A percentile compares a stretch with the other conserved stretches of the same genome.
phyloP scores from a whole-genome alignment of 2,329 filamentous ascomycete genomes.

The Penicillium sp. region DNA sequence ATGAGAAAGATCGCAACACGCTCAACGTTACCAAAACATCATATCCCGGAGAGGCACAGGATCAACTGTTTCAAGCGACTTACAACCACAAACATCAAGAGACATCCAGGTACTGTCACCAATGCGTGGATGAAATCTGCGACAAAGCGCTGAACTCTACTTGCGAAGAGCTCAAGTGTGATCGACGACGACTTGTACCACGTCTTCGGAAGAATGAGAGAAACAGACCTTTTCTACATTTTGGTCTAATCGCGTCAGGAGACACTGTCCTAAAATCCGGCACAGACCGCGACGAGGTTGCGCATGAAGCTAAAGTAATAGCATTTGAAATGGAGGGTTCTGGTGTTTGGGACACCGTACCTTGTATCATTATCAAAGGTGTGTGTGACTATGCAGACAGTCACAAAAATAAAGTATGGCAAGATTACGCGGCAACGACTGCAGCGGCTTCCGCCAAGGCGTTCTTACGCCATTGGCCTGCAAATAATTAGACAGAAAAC shows the following conservation, averaged over 20 bases:
- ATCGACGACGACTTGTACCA: background rate
- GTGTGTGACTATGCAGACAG: slow-evolving; percentile 22
- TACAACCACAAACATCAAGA: background rate
- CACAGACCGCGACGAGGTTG: slow-evolving; percentile 6
- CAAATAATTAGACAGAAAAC: too few relatives aligned
- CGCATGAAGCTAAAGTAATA: slow-evolving; percentile 1
- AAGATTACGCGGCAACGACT: slow-evolving; percentile 18
- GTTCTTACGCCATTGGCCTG: too few relatives aligned
- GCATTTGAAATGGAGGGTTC: slow-evolving; percentile 14
- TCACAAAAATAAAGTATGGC: slow-evolving; percentile 19
- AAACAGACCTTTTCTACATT: background rate
- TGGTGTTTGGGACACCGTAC: slow-evolving; percentile 12
- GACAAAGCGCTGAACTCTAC: background rate
- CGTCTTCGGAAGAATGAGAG: background rate
- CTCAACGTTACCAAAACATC: too few relatives aligned
- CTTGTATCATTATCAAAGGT: slow-evolving; percentile 13
- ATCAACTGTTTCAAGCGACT: background rate
- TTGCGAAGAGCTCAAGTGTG: background rate
- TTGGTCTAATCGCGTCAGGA: slow-evolving; percentile 2
- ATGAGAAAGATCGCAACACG: background rate
- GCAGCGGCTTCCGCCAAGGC: too few relatives aligned
- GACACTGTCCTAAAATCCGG: slow-evolving; percentile 16
- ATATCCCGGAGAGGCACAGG: background rate
- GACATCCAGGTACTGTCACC: background rate
- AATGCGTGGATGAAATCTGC: background rate